Percentiles rank a stretch among this genome's conserved stretches.
phyloP scores from a whole-genome alignment of 768 basidiomycete genomes.

The Boletus sp. region DNA sequence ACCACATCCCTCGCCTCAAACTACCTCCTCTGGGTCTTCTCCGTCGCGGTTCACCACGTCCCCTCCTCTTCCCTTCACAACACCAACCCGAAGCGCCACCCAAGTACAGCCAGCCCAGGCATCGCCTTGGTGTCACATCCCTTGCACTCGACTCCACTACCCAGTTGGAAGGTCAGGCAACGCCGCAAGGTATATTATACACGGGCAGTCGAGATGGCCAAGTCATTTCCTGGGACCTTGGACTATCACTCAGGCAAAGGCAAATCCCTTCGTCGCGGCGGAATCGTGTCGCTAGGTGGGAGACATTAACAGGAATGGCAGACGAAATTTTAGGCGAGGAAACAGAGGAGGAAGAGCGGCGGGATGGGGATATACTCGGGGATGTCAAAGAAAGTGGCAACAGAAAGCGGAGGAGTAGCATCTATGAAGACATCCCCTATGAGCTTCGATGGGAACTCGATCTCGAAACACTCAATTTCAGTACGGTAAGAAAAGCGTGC shows the following conservation, averaged over 20 bases:
- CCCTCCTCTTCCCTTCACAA: constrained; percentile 53
- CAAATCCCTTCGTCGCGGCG: constrained; percentile 28
- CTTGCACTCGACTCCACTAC: constrained; percentile 88
- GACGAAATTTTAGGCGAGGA: constrained; percentile 69
- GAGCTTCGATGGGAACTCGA: constrained; percentile 85
- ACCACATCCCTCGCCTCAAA: constrained; percentile 58
- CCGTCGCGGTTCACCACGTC: constrained; percentile 65
- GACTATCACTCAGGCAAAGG: constrained; percentile 52
- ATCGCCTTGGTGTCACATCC: constrained; percentile 81
- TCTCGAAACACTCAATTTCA: constrained; percentile 43
- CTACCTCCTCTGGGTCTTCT: constrained; percentile 65
- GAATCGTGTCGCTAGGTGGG: constrained; percentile 53
- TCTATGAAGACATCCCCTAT: constrained; percentile 43
- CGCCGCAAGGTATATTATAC: constrained; percentile 86
- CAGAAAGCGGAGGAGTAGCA: constrained; percentile 31
- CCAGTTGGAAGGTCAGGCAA: constrained; percentile 54
- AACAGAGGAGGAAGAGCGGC: constrained; percentile 59
- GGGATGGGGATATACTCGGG: constrained; percentile 74
- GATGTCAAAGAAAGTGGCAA: constrained; percentile 52
- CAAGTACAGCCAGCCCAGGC: constrained; percentile 57
- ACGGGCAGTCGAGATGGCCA: constrained; percentile 87
- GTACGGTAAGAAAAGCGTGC: constrained; percentile 40
- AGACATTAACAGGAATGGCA: constrained; percentile 80
- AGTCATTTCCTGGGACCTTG: constrained; percentile 84
- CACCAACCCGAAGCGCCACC: constrained; percentile 18